Conservation (phyloP, 352 stramenopile species). For the Phytophthora meadii region DNA sequence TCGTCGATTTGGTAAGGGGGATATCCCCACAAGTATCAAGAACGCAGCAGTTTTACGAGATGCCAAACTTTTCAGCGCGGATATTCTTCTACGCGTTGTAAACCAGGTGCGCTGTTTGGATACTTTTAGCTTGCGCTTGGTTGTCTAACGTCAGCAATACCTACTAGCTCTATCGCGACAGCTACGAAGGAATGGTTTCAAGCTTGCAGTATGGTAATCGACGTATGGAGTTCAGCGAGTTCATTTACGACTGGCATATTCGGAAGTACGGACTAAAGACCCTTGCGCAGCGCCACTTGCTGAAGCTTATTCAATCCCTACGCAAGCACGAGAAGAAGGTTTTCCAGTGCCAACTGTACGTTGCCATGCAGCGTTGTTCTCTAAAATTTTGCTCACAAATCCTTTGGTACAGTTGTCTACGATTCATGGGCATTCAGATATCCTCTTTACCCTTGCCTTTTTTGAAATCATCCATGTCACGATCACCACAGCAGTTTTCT, state of each 20-base stretch:
- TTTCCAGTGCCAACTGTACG: slow-evolving; percentile 72
- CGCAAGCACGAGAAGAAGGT: slow-evolving; percentile 75
- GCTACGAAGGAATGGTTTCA: slow-evolving; percentile 68
- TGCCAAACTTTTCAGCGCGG: slow-evolving; percentile 66
- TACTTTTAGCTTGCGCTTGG: neutral
- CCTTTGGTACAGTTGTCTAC: slow-evolving; percentile 43
- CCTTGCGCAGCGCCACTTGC: slow-evolving; percentile 73
- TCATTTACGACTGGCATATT: slow-evolving; percentile 87
- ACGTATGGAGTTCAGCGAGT: slow-evolving; percentile 84
- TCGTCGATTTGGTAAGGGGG: slow-evolving; percentile 33
- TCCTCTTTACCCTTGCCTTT: slow-evolving; percentile 23
- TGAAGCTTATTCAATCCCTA: slow-evolving; percentile 83
- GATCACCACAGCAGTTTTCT: slow-evolving; percentile 13
- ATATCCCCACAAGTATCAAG: slow-evolving; percentile 60
- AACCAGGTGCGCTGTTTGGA: slow-evolving; percentile 44
- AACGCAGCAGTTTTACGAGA: slow-evolving; percentile 48
- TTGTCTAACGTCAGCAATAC: neutral
- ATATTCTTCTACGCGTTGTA: slow-evolving; percentile 66
- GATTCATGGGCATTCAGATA: slow-evolving; percentile 78
- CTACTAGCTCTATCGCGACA: slow-evolving; percentile 72
- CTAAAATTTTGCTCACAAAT: neutral
- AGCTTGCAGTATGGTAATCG: slow-evolving; percentile 77
- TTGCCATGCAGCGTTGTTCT: slow-evolving; percentile 2
- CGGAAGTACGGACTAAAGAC: slow-evolving; percentile 81
- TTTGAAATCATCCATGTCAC: neutral